These are phyloP conservation scores for Schizochytrium sp. DNA, from an alignment of 108 stramenopile genomes.

Conservation along the genomic window DNA sequence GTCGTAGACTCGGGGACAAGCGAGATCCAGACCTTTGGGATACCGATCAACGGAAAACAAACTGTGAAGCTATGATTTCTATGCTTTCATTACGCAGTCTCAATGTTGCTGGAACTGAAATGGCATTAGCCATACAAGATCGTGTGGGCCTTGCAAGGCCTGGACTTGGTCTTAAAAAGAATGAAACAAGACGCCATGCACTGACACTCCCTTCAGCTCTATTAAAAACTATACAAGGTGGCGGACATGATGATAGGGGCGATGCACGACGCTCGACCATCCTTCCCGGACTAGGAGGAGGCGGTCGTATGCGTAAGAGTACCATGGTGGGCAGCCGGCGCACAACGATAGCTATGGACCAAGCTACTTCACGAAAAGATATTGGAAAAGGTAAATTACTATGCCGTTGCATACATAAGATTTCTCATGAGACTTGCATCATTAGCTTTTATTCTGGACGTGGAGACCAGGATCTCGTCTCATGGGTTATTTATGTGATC, in stretches of 20 bases:
- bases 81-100: slow-evolving; percentile 1
- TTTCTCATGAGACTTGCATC: slow-evolving; percentile 4
- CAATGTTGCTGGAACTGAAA: slow-evolving; percentile 17
- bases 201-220: not conserved
- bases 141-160: slow-evolving; percentile 4
- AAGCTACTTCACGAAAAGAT: slow-evolving; percentile 7
- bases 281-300: not conserved
- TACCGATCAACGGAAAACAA: not conserved
- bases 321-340: not conserved
- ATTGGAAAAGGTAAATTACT: slow-evolving; percentile 8
- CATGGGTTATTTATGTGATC: not conserved
- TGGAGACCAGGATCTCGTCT: slow-evolving; percentile 5
- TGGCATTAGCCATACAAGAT: slow-evolving; percentile 3
- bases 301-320: slow-evolving; percentile 11
- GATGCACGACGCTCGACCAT: too few species aligned
- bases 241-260: too few species aligned
- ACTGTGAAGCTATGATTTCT: slow-evolving; percentile 21
- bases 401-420: slow-evolving; percentile 6
- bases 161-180: not conserved
- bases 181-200: not conserved
- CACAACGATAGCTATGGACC: not conserved
- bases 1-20: not conserved
- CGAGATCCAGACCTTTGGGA: slow-evolving; percentile 36
- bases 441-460: not conserved
- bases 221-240: not conserved